A percentile compares a stretch with the other conserved stretches of the same genome.
Evolutionary conservation across 768 basidiomycete genomes (phyloP).

Genomic region (Mrakia blollopis): DNA sequence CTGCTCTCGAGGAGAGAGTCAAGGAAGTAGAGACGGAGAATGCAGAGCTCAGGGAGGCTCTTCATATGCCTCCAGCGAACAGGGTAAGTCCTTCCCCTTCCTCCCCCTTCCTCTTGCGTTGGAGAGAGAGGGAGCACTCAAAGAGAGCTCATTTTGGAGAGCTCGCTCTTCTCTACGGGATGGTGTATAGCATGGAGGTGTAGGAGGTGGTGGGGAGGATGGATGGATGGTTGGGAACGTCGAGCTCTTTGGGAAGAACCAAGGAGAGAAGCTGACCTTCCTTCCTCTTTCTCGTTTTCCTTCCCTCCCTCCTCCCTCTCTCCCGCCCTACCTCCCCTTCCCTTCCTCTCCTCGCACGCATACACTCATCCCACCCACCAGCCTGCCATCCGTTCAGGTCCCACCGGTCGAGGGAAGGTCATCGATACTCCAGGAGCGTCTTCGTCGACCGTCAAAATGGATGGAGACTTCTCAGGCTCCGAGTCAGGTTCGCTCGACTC

Average conservation of each 20-base stretch:
- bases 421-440: constrained; percentile 42
- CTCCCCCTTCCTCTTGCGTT: not conserved
- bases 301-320: not conserved
- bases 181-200: not conserved
- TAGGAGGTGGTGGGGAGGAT: not conserved
- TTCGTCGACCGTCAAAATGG: not conserved
- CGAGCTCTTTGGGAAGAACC: not conserved
- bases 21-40: constrained; percentile 81
- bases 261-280: not conserved
- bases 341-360: not conserved
- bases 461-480: constrained; percentile 6
- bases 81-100: constrained; percentile 28
- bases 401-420: constrained; percentile 44
- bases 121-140: not conserved
- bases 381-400: constrained; percentile 43
- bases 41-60: constrained; percentile 59
- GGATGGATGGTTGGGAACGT: not conserved
- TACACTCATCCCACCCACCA: not conserved
- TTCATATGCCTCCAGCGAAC: constrained; percentile 32
- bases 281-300: not conserved
- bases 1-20: constrained; percentile 75
- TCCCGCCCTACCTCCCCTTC: too few relatives aligned
- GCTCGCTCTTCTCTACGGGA: not conserved
- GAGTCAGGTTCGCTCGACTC: not conserved
- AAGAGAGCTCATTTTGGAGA: too few relatives aligned